These are phyloP conservation scores for Paramecium biaurelia DNA, from an alignment of 73 alveolate species.

Conservation along the genomic window DNA sequence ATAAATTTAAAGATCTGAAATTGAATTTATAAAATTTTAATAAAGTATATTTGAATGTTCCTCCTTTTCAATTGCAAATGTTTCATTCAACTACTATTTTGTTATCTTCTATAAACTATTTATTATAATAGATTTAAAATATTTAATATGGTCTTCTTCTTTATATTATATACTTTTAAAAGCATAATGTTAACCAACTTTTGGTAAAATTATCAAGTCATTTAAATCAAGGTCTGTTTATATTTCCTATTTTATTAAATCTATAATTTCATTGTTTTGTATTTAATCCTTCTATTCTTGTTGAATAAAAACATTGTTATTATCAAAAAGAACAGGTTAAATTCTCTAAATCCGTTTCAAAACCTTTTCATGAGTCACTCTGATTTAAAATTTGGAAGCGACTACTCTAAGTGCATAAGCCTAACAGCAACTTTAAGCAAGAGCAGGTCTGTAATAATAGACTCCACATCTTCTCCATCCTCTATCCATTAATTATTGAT, in stretches of 20 bases:
- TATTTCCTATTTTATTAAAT: not conserved
- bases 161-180: not conserved
- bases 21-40: not conserved
- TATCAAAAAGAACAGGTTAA: not conserved
- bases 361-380: conserved; percentile 77
- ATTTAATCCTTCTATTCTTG: not conserved
- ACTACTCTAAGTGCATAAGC: not conserved
- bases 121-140: not conserved
- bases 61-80: not conserved
- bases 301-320: not conserved
- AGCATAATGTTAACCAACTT: not conserved
- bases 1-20: not conserved
- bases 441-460: not conserved
- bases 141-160: not conserved
- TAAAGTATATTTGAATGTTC: not conserved
- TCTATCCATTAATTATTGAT: conserved; percentile 80
- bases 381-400: not conserved
- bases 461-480: conserved; percentile 97
- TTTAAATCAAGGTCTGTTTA: not conserved
- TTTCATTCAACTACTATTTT: not conserved
- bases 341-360: conserved; percentile 77
- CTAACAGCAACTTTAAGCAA: not conserved
- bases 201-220: not conserved
- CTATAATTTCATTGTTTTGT: not conserved
- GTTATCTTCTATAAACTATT: not conserved